Base-by-base conservation (phyloP, 1,284 basidiomycete genomes). In the Blastosporella zonata region DNA sequence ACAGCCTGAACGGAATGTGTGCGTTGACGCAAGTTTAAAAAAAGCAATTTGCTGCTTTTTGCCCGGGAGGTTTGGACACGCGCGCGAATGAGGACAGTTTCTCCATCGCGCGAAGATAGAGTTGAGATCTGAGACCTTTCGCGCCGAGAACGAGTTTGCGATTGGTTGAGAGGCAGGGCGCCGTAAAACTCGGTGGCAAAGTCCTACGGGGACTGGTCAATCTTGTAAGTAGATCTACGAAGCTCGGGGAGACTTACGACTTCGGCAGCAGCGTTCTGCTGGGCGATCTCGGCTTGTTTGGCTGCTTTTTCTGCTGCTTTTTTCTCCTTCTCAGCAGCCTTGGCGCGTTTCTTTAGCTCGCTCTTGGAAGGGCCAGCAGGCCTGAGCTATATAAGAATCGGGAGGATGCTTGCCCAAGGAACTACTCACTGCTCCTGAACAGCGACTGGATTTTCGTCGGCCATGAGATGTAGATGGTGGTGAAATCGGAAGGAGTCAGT, bases 21-120 rank as follows among this genome's bases (percentile, higher is more conserved):
- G 59, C 91, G 83, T 67, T 99, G 94, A 50, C 97, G 89, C 53
- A 99, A 78, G 62, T 86, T 87, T 50, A 99, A 73, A 72, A 99
- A 99, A 46, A 91, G 90, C 81, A 98, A 93, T 74, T 96, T 99
- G 72, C 75, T 82, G 67, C 90, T 90, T 67, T 95, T 91, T 1
- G 91, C 88, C 58, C 97, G 86, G 37, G 88, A 89, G 28, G 90
- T 96, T 67, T 97, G 93, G 35, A 99, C 79, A 54, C 96, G 85
- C 15, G 94, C 94, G 59, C 95, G 87, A 57, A 99, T 74, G 51
- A 91, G 70, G 51, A 98, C 88, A 12, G 75, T 78, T 66, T 96
- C 75, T n/a, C 88, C 92, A 59, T 90, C 75, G 48, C 81, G 78
- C 20, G 83, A 75, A 36, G 78, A 79, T 47, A 99, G 73, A 10